A percentile compares a stretch with the other conserved stretches of the same genome.
These are phyloP conservation scores for Botryotinia narcissicola DNA, from an alignment of 2,329 filamentous ascomycete genomes.

Conservation along the genomic window DNA sequence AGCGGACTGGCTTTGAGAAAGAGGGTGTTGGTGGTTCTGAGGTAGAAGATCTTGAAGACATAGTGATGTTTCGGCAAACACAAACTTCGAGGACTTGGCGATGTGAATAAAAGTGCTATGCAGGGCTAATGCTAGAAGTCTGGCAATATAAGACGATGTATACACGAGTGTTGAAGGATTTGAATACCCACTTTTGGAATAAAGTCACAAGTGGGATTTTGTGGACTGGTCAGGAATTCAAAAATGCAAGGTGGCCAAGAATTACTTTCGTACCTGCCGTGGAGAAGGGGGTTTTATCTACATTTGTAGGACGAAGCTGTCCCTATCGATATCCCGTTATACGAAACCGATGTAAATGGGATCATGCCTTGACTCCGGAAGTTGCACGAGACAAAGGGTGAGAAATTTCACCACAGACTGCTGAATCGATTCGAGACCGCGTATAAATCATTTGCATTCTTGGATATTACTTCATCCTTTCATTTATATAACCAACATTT, in stretches of 20 bases:
- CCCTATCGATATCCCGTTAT: not conserved
- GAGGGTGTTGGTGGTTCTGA: not conserved
- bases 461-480: not conserved
- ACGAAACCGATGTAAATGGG: not conserved
- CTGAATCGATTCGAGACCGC: not conserved
- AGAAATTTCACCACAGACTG: not conserved
- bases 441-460: not conserved
- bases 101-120: not conserved
- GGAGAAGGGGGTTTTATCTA: conserved; percentile 4
- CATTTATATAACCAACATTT: not conserved
- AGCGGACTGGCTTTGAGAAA: not conserved
- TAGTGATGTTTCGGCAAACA: not conserved
- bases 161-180: not conserved
- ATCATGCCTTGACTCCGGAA: conserved; percentile 1
- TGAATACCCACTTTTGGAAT: not conserved
- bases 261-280: not conserved
- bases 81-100: not conserved
- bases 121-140: conserved; percentile 1
- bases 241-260: not conserved
- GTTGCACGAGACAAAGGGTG: not conserved
- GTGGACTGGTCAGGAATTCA: not conserved
- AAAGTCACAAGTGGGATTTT: not conserved
- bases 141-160: not conserved
- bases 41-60: conserved; percentile 8
- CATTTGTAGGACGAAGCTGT: conserved; percentile 9